Conservation (phyloP, 352 stramenopile species). For the Globisporangium takayamanum region DNA sequence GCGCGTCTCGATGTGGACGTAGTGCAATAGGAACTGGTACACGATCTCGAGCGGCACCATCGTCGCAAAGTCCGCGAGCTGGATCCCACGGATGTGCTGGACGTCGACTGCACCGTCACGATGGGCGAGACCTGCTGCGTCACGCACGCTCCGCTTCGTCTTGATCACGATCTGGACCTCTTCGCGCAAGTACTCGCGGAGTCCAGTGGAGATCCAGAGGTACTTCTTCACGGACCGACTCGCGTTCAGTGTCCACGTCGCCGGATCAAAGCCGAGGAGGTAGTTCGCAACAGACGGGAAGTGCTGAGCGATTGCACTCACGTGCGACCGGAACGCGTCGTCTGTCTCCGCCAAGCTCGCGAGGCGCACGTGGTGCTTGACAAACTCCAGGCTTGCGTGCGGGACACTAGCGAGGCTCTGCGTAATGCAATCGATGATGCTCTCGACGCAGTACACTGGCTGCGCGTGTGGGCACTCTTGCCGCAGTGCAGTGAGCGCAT, state of each 20-base stretch:
- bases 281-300: constrained; percentile 31
- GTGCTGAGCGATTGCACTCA: not conserved
- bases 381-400: constrained; percentile 48
- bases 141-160: constrained; percentile 41
- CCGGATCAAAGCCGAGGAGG: constrained; percentile 48
- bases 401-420: constrained; percentile 60
- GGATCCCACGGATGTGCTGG: constrained; percentile 7
- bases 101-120: not conserved
- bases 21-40: constrained; percentile 61
- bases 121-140: constrained; percentile 9
- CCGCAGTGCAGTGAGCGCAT: constrained; percentile 45
- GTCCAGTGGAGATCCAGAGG: constrained; percentile 36
- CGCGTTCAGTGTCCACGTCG: constrained; percentile 60
- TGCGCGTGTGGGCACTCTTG: constrained; percentile 45
- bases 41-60: constrained; percentile 66
- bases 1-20: constrained; percentile 32
- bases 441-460: constrained; percentile 70
- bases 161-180: constrained; percentile 47
- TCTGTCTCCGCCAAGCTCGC: constrained; percentile 37
- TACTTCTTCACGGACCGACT: constrained; percentile 62
- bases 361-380: constrained; percentile 38
- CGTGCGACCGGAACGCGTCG: constrained; percentile 6
- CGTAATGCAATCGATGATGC: constrained; percentile 56
- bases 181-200: constrained; percentile 31
- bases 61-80: constrained; percentile 11